These are phyloP conservation scores for Phytophthora crassamura DNA, from an alignment of 352 stramenopile genomes.

Conservation along the genomic window DNA sequence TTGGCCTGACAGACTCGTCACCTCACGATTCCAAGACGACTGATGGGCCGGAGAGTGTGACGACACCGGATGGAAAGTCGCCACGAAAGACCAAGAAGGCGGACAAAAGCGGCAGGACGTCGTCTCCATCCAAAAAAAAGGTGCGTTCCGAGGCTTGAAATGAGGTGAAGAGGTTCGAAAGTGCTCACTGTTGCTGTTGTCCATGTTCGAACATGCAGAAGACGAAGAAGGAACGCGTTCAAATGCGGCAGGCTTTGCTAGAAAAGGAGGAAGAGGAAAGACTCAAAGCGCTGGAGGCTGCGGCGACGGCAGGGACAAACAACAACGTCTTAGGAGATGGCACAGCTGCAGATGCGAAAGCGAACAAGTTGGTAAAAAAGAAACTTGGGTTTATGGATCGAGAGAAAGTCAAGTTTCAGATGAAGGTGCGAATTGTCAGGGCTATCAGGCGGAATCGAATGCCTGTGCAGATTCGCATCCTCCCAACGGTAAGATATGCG, in stretches of 20 bases:
- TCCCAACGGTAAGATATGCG: slow-evolving; percentile 43
- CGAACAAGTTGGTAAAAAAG: slow-evolving; percentile 1
- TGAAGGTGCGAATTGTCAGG: slow-evolving; percentile 58
- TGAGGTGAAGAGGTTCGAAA: background rate
- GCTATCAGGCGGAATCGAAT: slow-evolving; percentile 67
- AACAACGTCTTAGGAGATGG: background rate
- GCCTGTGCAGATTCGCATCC: slow-evolving; percentile 70
- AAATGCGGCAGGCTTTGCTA: slow-evolving; percentile 57
- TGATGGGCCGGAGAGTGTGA: background rate
- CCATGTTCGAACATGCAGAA: slow-evolving; percentile 23
- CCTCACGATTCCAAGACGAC: background rate
- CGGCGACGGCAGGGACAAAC: background rate
- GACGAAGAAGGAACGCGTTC: slow-evolving; percentile 58
- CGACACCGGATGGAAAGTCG: slow-evolving; percentile 6
- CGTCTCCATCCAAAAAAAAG: slow-evolving; percentile 28
- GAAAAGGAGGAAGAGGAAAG: slow-evolving; percentile 66
- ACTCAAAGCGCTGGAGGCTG: slow-evolving; percentile 10
- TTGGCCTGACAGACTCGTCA: slow-evolving; percentile 1
- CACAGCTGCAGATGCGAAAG: slow-evolving; percentile 5
- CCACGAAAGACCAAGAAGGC: slow-evolving; percentile 15
- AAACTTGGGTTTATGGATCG: slow-evolving; percentile 57
- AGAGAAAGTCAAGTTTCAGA: slow-evolving; percentile 61
- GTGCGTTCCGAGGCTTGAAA: slow-evolving; percentile 2
- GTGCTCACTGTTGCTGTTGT: background rate
- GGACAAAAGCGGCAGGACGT: slow-evolving; percentile 8